Evolutionary conservation across 2,329 filamentous ascomycete species (phyloP), one percentile per base, ranked within the genome.

Genomic region (Penicillium glabrum): DNA sequence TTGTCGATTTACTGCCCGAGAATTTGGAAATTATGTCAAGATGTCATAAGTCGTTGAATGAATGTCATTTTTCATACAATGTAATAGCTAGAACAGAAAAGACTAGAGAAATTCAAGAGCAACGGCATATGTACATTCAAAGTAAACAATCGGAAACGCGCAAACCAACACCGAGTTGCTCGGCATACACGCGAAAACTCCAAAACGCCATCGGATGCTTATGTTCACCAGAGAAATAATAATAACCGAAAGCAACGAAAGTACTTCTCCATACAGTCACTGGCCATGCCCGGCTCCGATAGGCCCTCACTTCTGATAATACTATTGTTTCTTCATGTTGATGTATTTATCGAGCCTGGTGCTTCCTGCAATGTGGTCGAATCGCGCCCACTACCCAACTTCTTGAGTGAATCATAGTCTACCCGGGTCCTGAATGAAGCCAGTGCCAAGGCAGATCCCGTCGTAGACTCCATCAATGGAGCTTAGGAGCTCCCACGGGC

Each of bases 181-280:
- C 11, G 39, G n/a, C 10, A 21, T 47, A 21, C 21, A 33, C 27
- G 46, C 5, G 10, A 41, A 41, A 23, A 14, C 7, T 29, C 6
- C 29, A 11, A 21, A 50, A 29, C 10, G 6, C 31, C 27, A 43
- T 45, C 52, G 14, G 31, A 50, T 54, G 46, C 21, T 23, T 45
- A 54, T 54, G 29, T 54, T 50, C 37, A 45, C 4, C 47, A 41
- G 33, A 50, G 16, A 19, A 46, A 46, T 46, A 21, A 53, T 26
- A 14, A 31, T 39, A 11, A 21, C 2, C 14, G 1, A 26, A 39
- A 26, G 37, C 16, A 41, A 41, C 39, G 19, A 41, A 9, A 41
- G 19, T 14, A 14, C 5, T 23, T 10, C 19, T 21, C 19, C n/a
- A 19, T 19, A 39, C 19, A 23, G 19, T 13, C 39, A 23, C 39